Conservation (phyloP, 805 yeast species). For the Brettanomyces custersianus region DNA sequence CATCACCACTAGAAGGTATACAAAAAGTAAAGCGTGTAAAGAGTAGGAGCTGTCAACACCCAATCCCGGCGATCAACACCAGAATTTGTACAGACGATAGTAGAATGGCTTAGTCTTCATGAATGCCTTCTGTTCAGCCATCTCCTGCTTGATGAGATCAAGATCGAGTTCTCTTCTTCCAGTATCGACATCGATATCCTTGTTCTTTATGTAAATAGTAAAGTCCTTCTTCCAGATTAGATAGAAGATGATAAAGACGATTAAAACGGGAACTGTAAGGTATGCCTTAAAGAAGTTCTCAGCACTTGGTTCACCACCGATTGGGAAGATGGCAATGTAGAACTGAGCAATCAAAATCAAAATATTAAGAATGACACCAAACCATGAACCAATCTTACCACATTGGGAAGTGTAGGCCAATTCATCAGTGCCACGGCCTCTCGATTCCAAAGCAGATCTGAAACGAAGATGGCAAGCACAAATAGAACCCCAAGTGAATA, state of each 20-base stretch:
- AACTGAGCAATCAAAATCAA: constrained; percentile 67
- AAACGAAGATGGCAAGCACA: constrained; percentile 62
- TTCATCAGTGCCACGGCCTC: constrained; percentile 64
- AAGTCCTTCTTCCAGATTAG: constrained; percentile 34
- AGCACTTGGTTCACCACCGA: constrained; percentile 44
- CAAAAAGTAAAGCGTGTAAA: too few species aligned
- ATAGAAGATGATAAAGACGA: constrained; percentile 35
- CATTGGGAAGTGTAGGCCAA: constrained; percentile 56
- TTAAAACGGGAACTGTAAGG: constrained; percentile 53
- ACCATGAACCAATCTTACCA: constrained; percentile 60
- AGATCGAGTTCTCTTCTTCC: constrained; percentile 57
- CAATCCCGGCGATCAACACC: constrained; percentile 33
- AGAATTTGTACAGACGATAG: constrained; percentile 44
- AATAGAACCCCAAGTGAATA: constrained; percentile 74
- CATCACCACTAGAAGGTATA: too few species aligned
- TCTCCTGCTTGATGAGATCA: constrained; percentile 46
- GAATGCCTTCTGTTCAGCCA: constrained; percentile 46
- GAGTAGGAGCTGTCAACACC: neutral
- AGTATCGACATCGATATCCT: constrained; percentile 49
- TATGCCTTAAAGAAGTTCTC: constrained; percentile 54
- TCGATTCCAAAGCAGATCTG: constrained; percentile 54
- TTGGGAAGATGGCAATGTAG: constrained; percentile 75
- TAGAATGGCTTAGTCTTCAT: constrained; percentile 37
- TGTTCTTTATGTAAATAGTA: constrained; percentile 33
- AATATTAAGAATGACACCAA: constrained; percentile 49